Evolutionary conservation across 169 alveolate genomes (phyloP).

Genomic region (Plasmodium gonderi): DNA sequence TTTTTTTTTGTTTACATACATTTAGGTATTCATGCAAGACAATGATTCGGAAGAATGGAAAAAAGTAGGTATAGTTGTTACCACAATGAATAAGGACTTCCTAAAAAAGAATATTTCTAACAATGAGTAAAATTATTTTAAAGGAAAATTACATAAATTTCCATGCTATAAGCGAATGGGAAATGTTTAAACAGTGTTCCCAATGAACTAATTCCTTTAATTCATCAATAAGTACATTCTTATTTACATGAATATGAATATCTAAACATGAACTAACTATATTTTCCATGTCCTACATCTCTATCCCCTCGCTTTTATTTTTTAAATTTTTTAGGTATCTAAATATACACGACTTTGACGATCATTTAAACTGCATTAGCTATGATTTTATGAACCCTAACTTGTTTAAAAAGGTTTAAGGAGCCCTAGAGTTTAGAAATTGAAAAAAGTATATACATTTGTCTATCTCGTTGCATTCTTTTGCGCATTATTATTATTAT

Average conservation of each 20-base stretch:
- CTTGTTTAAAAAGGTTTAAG: slow-evolving; percentile 30
- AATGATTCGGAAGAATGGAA: slow-evolving; percentile 22
- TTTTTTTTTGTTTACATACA: slow-evolving; percentile 21
- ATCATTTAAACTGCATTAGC: slow-evolving; percentile 53
- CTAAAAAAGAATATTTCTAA: slow-evolving; percentile 34
- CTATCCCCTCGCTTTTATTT: not conserved
- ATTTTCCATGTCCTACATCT: not conserved
- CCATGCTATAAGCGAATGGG: too few species aligned
- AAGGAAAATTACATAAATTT: not conserved
- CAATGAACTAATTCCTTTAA: too few species aligned
- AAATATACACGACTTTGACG: slow-evolving; percentile 62
- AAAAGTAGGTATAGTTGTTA: not conserved
- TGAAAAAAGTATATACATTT: not conserved
- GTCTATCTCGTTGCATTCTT: not conserved
- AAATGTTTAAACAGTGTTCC: too few species aligned
- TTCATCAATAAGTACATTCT: too few species aligned
- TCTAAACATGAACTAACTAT: not conserved
- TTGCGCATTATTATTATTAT: too few species aligned
- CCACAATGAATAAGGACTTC: slow-evolving; percentile 34
- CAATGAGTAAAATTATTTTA: slow-evolving; percentile 13
- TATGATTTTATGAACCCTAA: slow-evolving; percentile 69
- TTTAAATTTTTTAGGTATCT: slow-evolving; percentile 44
- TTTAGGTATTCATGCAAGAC: slow-evolving; percentile 34
- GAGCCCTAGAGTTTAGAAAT: not conserved
- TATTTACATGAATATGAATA: too few species aligned